Conservation (phyloP, 164 flowering plant species). For the Nymphaea thermarum region DNA sequence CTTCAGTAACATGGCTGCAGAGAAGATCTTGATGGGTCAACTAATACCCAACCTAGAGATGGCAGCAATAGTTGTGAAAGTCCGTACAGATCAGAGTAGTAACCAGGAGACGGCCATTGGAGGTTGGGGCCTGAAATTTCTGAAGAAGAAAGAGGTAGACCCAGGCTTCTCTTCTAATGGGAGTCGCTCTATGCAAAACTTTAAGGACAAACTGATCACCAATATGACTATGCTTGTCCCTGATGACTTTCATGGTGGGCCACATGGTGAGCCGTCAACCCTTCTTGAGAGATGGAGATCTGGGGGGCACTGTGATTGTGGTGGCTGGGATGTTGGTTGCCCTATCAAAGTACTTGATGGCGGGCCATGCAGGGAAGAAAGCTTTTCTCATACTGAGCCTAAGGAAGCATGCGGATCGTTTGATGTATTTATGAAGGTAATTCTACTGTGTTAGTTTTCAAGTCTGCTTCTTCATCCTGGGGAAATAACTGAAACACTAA, state of each 20-base stretch:
- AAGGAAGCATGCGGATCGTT: slow-evolving; percentile 38
- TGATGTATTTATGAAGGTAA: slow-evolving; percentile 49
- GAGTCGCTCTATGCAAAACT: slow-evolving; percentile 9
- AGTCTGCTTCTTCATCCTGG: too few species aligned
- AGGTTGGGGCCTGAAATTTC: slow-evolving; percentile 94
- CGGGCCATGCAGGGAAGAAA: slow-evolving; percentile 16
- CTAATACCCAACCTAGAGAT: slow-evolving; percentile 55
- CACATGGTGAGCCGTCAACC: slow-evolving; percentile 63
- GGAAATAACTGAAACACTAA: too few species aligned
- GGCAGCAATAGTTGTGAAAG: slow-evolving; percentile 65
- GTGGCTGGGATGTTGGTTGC: slow-evolving; percentile 96
- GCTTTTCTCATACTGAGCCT: slow-evolving; percentile 9
- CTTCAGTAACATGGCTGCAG: slow-evolving; percentile 7
- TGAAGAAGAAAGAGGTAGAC: slow-evolving; percentile 24
- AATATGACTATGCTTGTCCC: slow-evolving; percentile 62
- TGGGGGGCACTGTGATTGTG: slow-evolving; percentile 87
- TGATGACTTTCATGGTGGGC: slow-evolving; percentile 78
- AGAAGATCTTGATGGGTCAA: slow-evolving; percentile 10
- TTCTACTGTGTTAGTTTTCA: background rate
- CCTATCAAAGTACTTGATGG: slow-evolving; percentile 45
- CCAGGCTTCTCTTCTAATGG: background rate
- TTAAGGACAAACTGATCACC: slow-evolving; percentile 27
- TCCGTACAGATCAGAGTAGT: slow-evolving; percentile 14
- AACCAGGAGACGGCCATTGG: slow-evolving; percentile 26
- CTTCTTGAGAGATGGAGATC: slow-evolving; percentile 73